These are phyloP conservation scores for Gossypium turneri DNA, from an alignment of 345 rosid genomes.

Conservation along the genomic window DNA sequence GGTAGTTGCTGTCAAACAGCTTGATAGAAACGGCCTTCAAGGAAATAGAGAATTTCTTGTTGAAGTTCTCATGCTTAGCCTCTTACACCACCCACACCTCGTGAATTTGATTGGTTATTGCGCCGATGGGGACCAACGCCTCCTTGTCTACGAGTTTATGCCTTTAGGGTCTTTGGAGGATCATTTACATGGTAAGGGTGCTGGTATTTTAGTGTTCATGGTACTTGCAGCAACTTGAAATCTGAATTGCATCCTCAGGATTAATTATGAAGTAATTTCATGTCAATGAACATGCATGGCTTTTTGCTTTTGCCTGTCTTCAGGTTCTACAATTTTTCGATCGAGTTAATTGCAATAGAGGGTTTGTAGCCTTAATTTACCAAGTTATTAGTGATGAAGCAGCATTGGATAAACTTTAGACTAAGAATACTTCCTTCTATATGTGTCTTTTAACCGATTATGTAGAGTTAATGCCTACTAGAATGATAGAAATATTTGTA, in stretches of 20 bases:
- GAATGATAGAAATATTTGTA: not conserved
- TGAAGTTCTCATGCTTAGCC: conserved; percentile 97
- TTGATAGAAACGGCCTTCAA: conserved; percentile 90
- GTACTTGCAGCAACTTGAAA: not conserved
- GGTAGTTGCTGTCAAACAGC: conserved; percentile 95
- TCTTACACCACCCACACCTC: conserved; percentile 89
- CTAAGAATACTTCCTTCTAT: not conserved
- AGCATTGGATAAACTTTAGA: not conserved
- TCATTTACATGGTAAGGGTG: conserved; percentile 84
- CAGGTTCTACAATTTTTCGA: not conserved
- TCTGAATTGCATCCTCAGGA: not conserved
- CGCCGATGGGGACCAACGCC: conserved; percentile 97
- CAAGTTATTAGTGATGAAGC: conserved; percentile 4
- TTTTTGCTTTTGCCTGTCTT: not conserved
- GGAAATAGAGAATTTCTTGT: conserved; percentile 98
- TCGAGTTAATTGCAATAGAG: not conserved
- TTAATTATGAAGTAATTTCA: not conserved
- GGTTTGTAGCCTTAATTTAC: not conserved
- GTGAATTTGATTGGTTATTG: conserved; percentile 96
- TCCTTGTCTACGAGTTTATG: conserved; percentile 95
- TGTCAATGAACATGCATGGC: not conserved
- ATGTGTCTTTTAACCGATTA: not conserved
- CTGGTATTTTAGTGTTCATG: not conserved
- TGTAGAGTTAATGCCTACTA: not conserved
- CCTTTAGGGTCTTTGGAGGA: conserved; percentile 92